These are phyloP conservation scores for Helicocarpus griseus DNA, from an alignment of 2,329 filamentous ascomycete genomes.

Conservation along the genomic window DNA sequence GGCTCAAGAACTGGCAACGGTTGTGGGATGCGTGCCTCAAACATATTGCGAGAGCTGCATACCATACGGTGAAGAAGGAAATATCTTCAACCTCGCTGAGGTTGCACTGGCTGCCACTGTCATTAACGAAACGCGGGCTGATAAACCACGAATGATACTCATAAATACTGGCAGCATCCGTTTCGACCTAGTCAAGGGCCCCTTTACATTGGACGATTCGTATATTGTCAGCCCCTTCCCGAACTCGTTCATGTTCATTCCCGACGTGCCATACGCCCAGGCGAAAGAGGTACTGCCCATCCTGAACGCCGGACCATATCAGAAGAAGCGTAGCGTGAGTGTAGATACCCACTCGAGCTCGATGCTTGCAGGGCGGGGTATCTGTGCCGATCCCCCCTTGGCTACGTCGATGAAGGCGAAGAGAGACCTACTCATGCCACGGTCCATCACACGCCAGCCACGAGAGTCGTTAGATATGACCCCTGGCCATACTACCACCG, in stretches of 20 bases:
- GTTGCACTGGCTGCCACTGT: slow-evolving; percentile 44
- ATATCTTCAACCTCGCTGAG: slow-evolving; percentile 46
- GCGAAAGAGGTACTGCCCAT: slow-evolving; percentile 20
- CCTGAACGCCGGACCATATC: slow-evolving; percentile 19
- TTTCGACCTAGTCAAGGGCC: slow-evolving; percentile 54
- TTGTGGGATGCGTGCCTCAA: slow-evolving; percentile 52
- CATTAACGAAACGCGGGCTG: slow-evolving; percentile 40
- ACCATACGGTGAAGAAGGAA: slow-evolving; percentile 43
- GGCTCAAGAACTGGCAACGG: slow-evolving; percentile 44
- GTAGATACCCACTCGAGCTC: slow-evolving; percentile 9
- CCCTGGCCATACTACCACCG: slow-evolving; percentile 22
- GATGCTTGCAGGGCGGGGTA: slow-evolving; percentile 6
- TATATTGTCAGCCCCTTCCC: slow-evolving; percentile 20
- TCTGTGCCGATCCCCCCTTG: slow-evolving; percentile 14
- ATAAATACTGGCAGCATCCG: slow-evolving; percentile 52
- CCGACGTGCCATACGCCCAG: slow-evolving; percentile 21
- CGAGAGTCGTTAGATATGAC: slow-evolving; percentile 12
- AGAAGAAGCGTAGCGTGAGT: slow-evolving; percentile 15
- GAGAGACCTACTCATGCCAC: slow-evolving; percentile 5
- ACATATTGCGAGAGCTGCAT: slow-evolving; percentile 48
- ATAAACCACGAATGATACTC: slow-evolving; percentile 47
- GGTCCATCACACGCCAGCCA: slow-evolving; percentile 17
- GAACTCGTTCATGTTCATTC: slow-evolving; percentile 22
- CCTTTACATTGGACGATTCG: slow-evolving; percentile 43
- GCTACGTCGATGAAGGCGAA: slow-evolving; percentile 8